Conservation (phyloP, 345 rosid genomes). For the Dipteronia sinensis region DNA sequence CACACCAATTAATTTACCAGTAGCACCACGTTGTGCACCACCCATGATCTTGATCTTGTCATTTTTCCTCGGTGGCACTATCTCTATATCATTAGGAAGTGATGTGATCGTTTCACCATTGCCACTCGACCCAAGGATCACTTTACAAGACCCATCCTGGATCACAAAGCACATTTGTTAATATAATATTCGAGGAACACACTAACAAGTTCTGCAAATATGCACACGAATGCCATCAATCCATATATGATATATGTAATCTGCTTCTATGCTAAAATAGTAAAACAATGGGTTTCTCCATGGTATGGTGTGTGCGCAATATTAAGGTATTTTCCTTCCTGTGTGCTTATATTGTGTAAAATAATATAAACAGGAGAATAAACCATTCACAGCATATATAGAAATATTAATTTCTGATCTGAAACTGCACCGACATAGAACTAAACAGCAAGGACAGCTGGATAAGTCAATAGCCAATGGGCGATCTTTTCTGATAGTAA, state of each 20-base stretch:
- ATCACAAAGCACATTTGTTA: conserved; percentile 10
- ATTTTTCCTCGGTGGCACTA: conserved; percentile 70
- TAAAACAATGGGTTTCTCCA: background rate
- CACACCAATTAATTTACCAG: conserved; percentile 89
- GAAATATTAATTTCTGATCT: background rate
- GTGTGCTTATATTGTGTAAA: background rate
- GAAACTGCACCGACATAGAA: background rate
- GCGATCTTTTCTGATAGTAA: background rate
- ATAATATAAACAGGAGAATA: background rate
- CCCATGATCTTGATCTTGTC: conserved; percentile 90
- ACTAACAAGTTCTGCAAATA: background rate
- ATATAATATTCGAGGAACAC: background rate
- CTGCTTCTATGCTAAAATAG: too few relatives aligned
- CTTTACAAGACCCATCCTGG: conserved; percentile 87
- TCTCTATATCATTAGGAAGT: conserved; percentile 58
- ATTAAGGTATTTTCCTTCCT: too few relatives aligned
- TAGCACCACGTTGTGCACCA: conserved; percentile 76
- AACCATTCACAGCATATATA: background rate
- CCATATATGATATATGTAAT: too few relatives aligned
- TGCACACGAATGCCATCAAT: background rate
- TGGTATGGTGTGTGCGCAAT: background rate
- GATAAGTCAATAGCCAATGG: background rate
- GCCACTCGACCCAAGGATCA: conserved; percentile 63
- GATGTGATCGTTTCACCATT: conserved; percentile 56
- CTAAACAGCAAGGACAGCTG: background rate